A percentile compares a stretch with the other conserved stretches of the same genome.
phyloP scores from a whole-genome alignment of 1,139 yeast species.

The Scheffersomyces segobiensis region DNA sequence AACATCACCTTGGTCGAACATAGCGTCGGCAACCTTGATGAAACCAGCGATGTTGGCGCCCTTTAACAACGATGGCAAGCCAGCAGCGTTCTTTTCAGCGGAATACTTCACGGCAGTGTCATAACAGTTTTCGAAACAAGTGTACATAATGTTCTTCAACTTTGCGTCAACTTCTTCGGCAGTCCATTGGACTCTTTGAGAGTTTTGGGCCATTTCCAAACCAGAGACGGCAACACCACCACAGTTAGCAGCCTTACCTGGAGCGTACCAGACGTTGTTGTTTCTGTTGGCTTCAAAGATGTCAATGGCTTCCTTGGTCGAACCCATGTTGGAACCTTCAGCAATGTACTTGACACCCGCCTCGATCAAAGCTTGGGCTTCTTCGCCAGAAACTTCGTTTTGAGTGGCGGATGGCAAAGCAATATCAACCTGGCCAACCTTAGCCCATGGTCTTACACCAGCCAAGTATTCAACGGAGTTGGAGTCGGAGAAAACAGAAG shows the following conservation, averaged over 20 bases:
- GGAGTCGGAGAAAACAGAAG: constrained; percentile 57
- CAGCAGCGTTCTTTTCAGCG: constrained; percentile 58
- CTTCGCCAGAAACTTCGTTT: constrained; percentile 95
- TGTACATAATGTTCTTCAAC: constrained; percentile 71
- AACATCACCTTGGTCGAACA: constrained; percentile 96
- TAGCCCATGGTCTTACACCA: constrained; percentile 96
- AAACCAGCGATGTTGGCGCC: constrained; percentile 99
- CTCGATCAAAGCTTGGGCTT: constrained; percentile 90
- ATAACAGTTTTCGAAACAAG: constrained; percentile 91
- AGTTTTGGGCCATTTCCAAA: constrained; percentile 99
- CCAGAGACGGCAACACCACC: constrained; percentile 99
- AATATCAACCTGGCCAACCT: constrained; percentile 88
- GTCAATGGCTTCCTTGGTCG: constrained; percentile 94
- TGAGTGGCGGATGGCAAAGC: constrained; percentile 99
- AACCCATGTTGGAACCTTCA: constrained; percentile 99
- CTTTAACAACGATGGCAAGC: constrained; percentile 88
- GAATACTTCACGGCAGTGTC: constrained; percentile 81
- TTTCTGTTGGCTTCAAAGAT: constrained; percentile 86
- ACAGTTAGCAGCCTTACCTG: constrained; percentile 99
- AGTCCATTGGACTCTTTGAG: constrained; percentile 66
- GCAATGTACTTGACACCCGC: constrained; percentile 93
- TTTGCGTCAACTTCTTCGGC: constrained; percentile 19
- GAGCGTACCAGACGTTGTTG: constrained; percentile 92
- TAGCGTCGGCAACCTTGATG: constrained; percentile 97
- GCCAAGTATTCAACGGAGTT: constrained; percentile 71